phyloP scores from a whole-genome alignment of 2,329 filamentous ascomycete genomes.

The Aspergillus alliaceus region DNA sequence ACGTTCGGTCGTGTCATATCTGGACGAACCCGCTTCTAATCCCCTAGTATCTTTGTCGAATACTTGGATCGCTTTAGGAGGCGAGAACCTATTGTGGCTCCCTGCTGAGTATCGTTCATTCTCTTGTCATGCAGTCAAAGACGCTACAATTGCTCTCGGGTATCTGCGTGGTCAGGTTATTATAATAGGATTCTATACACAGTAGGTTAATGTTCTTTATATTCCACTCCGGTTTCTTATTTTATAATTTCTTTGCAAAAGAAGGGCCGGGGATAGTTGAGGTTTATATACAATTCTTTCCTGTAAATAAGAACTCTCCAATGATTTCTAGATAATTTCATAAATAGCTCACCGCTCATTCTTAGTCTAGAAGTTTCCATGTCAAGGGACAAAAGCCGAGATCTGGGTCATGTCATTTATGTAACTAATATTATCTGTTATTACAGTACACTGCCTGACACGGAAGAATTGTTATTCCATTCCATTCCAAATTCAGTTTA shows the following conservation, averaged over 20 bases:
- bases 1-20: slow-evolving; percentile 6
- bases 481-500: too few species aligned
- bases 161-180: not conserved
- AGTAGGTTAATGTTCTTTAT: slow-evolving; percentile 3
- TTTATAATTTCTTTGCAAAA: slow-evolving; percentile 13
- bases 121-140: slow-evolving; percentile 2
- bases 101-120: slow-evolving; percentile 6
- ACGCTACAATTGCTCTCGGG: slow-evolving; percentile 8
- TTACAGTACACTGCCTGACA: too few species aligned
- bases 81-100: slow-evolving; percentile 10
- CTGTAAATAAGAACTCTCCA: too few species aligned
- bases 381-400: too few species aligned
- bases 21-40: not conserved
- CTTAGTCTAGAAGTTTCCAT: too few species aligned
- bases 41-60: slow-evolving; percentile 5
- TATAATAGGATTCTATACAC: slow-evolving; percentile 10
- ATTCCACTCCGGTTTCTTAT: slow-evolving; percentile 6
- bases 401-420: too few species aligned
- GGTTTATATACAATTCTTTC: too few species aligned
- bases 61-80: not conserved
- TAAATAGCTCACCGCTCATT: too few species aligned
- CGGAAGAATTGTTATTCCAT: too few species aligned
- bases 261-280: slow-evolving; percentile 6
- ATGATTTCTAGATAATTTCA: too few species aligned
- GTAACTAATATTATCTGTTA: too few species aligned